Evolutionary conservation across 345 rosid species (phyloP).

Genomic region (Eucalyptus regnans): DNA sequence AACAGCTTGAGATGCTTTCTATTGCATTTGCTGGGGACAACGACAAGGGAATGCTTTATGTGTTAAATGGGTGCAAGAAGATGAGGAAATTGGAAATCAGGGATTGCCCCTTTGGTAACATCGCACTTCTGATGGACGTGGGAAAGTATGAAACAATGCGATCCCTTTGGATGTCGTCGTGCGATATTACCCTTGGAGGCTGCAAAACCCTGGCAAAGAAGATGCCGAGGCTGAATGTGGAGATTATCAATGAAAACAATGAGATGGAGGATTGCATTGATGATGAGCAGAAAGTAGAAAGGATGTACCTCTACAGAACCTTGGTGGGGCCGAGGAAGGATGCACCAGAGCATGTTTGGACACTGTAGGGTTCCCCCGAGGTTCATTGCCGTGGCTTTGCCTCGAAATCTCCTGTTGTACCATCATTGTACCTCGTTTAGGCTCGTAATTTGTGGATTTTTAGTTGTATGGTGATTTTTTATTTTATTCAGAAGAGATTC

Average conservation of each 20-base stretch:
- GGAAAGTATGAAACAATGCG: conserved; percentile 98
- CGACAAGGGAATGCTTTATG: conserved; percentile 78
- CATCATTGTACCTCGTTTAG: background rate
- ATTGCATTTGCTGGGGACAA: conserved; percentile 88
- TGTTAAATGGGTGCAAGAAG: conserved; percentile 84
- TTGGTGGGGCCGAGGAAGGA: conserved; percentile 71
- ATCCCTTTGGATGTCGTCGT: conserved; percentile 99
- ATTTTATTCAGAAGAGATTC: background rate
- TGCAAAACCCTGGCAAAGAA: conserved; percentile 62
- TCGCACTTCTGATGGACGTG: conserved; percentile 71
- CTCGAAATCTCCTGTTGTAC: background rate
- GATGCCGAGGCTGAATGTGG: conserved; percentile 77
- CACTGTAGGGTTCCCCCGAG: conserved; percentile 21
- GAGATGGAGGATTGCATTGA: conserved; percentile 12
- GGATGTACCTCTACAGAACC: conserved; percentile 77
- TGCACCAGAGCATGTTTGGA: conserved; percentile 66
- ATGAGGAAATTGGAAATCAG: conserved; percentile 84
- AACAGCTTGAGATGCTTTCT: conserved; percentile 91
- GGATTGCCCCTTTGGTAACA: conserved; percentile 82
- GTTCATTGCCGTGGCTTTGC: background rate
- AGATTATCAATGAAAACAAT: conserved; percentile 66
- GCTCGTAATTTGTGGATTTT: background rate
- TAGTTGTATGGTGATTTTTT: background rate
- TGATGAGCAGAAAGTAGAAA: conserved; percentile 50
- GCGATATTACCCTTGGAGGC: conserved; percentile 82